phyloP scores from a whole-genome alignment of 2,329 filamentous ascomycete genomes.

The Sclerotinia glacialis region DNA sequence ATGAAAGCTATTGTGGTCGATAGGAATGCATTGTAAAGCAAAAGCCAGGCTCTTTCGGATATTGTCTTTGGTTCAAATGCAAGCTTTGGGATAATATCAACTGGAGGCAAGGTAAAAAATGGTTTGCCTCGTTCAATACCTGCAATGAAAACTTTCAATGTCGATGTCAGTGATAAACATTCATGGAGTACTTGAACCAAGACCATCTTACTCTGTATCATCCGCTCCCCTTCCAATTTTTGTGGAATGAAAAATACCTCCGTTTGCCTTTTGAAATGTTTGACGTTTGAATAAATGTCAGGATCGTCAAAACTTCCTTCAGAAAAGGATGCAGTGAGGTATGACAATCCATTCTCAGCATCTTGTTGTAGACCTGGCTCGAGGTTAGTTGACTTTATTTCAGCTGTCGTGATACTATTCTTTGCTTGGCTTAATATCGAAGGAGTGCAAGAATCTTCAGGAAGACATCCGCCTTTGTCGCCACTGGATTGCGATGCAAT shows the following conservation, averaged over 20 bases:
- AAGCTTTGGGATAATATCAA: constrained; percentile 21
- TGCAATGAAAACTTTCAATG: constrained; percentile 19
- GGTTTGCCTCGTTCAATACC: constrained; percentile 21
- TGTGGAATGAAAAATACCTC: constrained; percentile 26
- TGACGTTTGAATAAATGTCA: constrained; percentile 21
- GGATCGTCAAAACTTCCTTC: constrained; percentile 20
- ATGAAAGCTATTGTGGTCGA: constrained; percentile 20
- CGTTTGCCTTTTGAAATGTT: constrained; percentile 13
- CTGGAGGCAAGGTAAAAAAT: constrained; percentile 22
- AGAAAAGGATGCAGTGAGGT: constrained; percentile 22
- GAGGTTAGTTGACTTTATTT: constrained; percentile 6
- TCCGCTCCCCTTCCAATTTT: constrained; percentile 21
- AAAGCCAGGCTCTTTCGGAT: constrained; percentile 25
- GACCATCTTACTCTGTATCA: constrained; percentile 22
- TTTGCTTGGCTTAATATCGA: constrained; percentile 21
- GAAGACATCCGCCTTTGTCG: background rate
- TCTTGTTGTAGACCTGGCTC: constrained; percentile 20
- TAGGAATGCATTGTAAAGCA: constrained; percentile 24
- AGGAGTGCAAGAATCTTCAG: background rate
- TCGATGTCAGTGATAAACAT: background rate
- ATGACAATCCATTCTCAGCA: constrained; percentile 23
- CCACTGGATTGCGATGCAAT: background rate
- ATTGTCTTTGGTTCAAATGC: constrained; percentile 25
- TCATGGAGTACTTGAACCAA: background rate
- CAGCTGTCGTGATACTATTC: constrained; percentile 17